Conservation (phyloP, 495 filamentous ascomycete genomes). For the Umbilicaria muhlenbergii region DNA sequence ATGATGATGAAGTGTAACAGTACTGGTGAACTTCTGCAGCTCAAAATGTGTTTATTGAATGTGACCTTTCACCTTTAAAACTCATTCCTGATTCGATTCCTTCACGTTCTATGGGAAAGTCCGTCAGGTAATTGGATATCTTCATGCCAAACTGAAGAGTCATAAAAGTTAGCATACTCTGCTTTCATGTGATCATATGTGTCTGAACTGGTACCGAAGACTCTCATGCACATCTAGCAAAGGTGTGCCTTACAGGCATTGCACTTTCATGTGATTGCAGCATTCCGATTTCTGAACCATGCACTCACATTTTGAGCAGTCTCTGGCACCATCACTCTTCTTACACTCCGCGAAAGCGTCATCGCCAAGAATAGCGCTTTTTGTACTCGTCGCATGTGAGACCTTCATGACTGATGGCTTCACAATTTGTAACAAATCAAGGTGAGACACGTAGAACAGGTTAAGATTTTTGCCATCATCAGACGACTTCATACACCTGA, state of each 20-base stretch:
- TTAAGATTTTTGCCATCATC: constrained; percentile 9
- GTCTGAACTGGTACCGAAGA: constrained; percentile 4
- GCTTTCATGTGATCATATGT: constrained; percentile 16
- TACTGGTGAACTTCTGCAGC: no score
- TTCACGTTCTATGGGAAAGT: no score
- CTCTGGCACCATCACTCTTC: constrained; percentile 11
- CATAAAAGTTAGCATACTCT: constrained; percentile 6
- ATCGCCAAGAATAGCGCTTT: constrained; percentile 2
- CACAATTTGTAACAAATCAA: constrained; percentile 18
- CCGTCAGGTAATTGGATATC: no score
- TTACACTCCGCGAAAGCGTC: constrained; percentile 5
- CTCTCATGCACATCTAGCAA: constrained; percentile 20
- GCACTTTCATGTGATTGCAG: constrained; percentile 21
- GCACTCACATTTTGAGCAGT: constrained; percentile 17
- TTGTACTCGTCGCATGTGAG: constrained; percentile 19
- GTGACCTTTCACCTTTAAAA: no score
- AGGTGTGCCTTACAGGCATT: constrained; percentile 15
- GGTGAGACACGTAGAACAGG: constrained; percentile 19
- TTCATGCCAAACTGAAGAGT: no score
- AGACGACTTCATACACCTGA: constrained; percentile 14
- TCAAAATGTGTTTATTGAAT: no score
- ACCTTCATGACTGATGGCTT: constrained; percentile 18
- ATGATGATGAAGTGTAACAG: no score
- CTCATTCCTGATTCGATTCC: no score
- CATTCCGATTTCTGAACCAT: constrained; percentile 16